Percentiles rank a stretch among this genome's conserved stretches.
phyloP scores from a whole-genome alignment of 1,284 basidiomycete genomes.

The Microbotryomycetes sp. region DNA sequence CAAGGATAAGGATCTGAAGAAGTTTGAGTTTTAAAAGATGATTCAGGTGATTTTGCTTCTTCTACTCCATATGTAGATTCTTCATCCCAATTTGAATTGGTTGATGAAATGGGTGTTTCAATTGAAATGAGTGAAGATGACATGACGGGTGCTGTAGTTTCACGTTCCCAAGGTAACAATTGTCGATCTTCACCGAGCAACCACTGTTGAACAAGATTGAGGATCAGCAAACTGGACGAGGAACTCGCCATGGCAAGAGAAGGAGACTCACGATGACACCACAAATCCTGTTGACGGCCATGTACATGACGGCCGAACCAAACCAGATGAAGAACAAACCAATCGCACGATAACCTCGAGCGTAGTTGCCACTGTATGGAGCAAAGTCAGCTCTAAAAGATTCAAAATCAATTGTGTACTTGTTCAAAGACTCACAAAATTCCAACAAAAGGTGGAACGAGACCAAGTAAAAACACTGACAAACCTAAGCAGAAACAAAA shows the following conservation, averaged over 20 bases:
- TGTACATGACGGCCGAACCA: constrained; percentile 30
- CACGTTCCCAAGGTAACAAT: constrained; percentile 21
- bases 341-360: constrained; percentile 23
- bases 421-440: constrained; percentile 19
- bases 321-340: constrained; percentile 27
- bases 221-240: not conserved
- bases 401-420: no score
- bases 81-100: constrained; percentile 20
- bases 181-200: constrained; percentile 24
- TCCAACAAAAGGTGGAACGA: constrained; percentile 25
- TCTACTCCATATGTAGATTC: constrained; percentile 19
- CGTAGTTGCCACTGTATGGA: constrained; percentile 12
- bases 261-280: not conserved
- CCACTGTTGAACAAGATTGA: not conserved
- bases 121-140: constrained; percentile 26
- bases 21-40: constrained; percentile 22
- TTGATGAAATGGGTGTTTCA: constrained; percentile 10
- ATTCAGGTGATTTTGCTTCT: constrained; percentile 15
- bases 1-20: constrained; percentile 27
- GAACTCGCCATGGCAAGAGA: not conserved
- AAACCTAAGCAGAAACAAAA: constrained; percentile 32
- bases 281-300: constrained; percentile 30
- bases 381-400: not conserved
- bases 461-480: constrained; percentile 19
- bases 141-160: constrained; percentile 13